Base-by-base conservation (phyloP, 331 rosid genomes). In the Arachis monticola region DNA sequence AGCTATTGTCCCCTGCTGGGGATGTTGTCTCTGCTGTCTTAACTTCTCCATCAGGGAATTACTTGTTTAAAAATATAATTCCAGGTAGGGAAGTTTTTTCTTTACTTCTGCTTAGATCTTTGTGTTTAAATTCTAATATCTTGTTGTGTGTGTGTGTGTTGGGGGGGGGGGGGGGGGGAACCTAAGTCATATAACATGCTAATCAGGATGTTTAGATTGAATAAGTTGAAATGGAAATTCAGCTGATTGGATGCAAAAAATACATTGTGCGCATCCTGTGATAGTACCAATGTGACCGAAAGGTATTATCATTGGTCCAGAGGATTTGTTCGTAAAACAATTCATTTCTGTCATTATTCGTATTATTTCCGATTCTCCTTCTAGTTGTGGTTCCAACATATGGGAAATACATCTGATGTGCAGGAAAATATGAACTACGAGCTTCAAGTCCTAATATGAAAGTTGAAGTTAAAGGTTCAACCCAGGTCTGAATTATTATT, bases 371-470 rank as follows among this genome's bases (percentile, higher is more conserved):
- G 30, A 62, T 72, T 80, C 10, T 47, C 11, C 60, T 80, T 56
- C 47, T 65, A 62, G 56, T 75, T 52, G 40, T 80, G 48, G 38
- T 42, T 77, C 46, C 47, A 64, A 77, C 30, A 46, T 65, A 60
- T 50, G 57, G 47, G 10, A 71, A 52, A 61, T 45, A 47, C 10
- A 64, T 70, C 70, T 47, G 70, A 52, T 82, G 79, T 82, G 87
- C 92, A 95, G 99, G 98, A 71, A 88, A 81, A 31, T 95, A 95
- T 76, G 82, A 90, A 76, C 70, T 95, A 10, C 91, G 64, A 13
- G 93, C 98, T 72, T 90, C 86, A 7, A 93, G 89, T 74, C 88
- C 94, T 57, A 89, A 85, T 77, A 80, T 92, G 91, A 84, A 87
- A 84, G 87, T 95, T 81, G 96, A 85, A 83, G 83, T 81, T 58